A percentile compares a stretch with the other conserved stretches of the same genome.
Evolutionary conservation across 495 filamentous ascomycete species (phyloP).

Genomic region (Astrocystis sublimbata): DNA sequence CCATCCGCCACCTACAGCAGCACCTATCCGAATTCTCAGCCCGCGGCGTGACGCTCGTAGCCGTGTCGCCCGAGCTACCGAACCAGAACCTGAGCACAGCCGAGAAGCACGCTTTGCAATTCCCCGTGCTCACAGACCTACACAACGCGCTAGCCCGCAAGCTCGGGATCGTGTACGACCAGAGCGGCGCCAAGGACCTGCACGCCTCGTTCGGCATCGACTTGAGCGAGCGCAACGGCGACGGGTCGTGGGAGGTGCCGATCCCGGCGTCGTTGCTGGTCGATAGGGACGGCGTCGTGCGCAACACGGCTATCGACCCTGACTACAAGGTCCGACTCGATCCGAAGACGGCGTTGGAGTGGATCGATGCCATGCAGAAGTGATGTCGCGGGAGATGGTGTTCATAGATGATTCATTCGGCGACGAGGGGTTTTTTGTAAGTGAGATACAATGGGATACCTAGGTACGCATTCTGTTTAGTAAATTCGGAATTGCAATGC

Average conservation of each 20-base stretch:
- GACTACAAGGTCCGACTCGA: conserved; percentile 39
- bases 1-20: conserved; percentile 31
- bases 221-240: conserved; percentile 28
- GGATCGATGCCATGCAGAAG: conserved; percentile 30
- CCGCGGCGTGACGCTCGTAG: conserved; percentile 42
- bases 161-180: conserved; percentile 35
- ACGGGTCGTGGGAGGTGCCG: conserved; percentile 36
- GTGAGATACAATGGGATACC: no score
- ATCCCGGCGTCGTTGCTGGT: conserved; percentile 40
- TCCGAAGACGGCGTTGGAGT: conserved; percentile 33
- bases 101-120: conserved; percentile 40
- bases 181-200: conserved; percentile 27
- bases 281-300: conserved; percentile 33
- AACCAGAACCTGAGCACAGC: conserved; percentile 29
- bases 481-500: no score
- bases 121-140: conserved; percentile 41
- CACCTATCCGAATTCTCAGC: conserved; percentile 33
- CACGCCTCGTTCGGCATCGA: conserved; percentile 30
- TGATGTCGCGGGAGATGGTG: no score
- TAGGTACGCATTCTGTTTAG: no score
- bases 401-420: no score
- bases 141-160: conserved; percentile 37
- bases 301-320: conserved; percentile 36
- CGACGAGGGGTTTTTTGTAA: no score
- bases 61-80: conserved; percentile 43